Evolutionary conservation across 2,329 filamentous ascomycete genomes (phyloP).

Genomic region (Akanthomyces uredinophilus): DNA sequence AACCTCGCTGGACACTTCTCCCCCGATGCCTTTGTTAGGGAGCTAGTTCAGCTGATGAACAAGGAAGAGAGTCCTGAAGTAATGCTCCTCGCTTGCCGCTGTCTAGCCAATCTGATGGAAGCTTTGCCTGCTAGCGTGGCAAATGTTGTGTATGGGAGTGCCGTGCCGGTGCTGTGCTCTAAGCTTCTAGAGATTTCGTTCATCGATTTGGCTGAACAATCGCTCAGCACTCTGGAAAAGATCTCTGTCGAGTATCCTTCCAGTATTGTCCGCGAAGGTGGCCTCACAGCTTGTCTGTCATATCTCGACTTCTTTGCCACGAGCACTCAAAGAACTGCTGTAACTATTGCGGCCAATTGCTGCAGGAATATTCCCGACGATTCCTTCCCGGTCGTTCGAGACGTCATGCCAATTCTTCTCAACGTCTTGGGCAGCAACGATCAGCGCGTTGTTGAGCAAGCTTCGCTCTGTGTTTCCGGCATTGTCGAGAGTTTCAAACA

Average conservation of each 20-base stretch:
- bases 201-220: slow-evolving; percentile 96
- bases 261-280: slow-evolving; percentile 92
- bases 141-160: slow-evolving; percentile 95
- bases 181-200: slow-evolving; percentile 95
- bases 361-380: slow-evolving; percentile 95
- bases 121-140: slow-evolving; percentile 87
- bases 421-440: slow-evolving; percentile 89
- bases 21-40: slow-evolving; percentile 91
- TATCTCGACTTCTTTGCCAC: slow-evolving; percentile 98
- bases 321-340: slow-evolving; percentile 91
- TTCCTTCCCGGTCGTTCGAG: slow-evolving; percentile 82
- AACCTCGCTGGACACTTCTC: slow-evolving; percentile 93
- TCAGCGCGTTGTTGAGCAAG: slow-evolving; percentile 94
- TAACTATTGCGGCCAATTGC: slow-evolving; percentile 96
- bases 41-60: slow-evolving; percentile 87
- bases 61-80: slow-evolving; percentile 94
- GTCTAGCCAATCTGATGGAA: slow-evolving; percentile 96
- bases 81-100: slow-evolving; percentile 94
- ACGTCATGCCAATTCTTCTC: slow-evolving; percentile 93
- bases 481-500: slow-evolving; percentile 97
- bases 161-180: slow-evolving; percentile 88
- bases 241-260: slow-evolving; percentile 94
- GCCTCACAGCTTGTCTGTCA: slow-evolving; percentile 88
- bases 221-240: slow-evolving; percentile 92
- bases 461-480: slow-evolving; percentile 87